phyloP scores from a whole-genome alignment of 768 basidiomycete species.

The Psilocybe azurescens region DNA sequence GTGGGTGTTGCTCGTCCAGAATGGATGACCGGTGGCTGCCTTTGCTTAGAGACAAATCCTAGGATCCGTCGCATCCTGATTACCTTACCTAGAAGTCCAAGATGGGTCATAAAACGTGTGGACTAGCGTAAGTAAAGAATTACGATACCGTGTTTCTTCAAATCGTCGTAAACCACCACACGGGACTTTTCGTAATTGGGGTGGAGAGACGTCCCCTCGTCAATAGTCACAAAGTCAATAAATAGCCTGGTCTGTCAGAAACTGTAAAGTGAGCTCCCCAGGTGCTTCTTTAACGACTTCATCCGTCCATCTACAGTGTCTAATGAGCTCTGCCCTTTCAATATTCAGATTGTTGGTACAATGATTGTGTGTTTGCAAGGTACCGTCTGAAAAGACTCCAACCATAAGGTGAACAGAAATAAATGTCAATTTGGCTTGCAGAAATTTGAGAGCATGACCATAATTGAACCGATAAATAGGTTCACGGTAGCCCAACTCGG shows the following conservation, averaged over 20 bases:
- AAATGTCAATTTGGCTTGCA: conserved; percentile 92
- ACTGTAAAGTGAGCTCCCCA: conserved; percentile 74
- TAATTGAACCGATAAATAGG: no score
- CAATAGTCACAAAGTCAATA: conserved; percentile 88
- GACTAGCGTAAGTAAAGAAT: not conserved
- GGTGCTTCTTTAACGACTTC: conserved; percentile 84
- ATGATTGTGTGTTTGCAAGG: conserved; percentile 53
- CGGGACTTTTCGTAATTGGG: conserved; percentile 68
- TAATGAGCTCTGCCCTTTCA: conserved; percentile 74
- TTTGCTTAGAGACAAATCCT: conserved; percentile 30
- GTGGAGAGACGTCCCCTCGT: conserved; percentile 84
- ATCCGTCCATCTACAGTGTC: conserved; percentile 92
- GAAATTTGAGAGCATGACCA: conserved; percentile 74
- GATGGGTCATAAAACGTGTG: conserved; percentile 8
- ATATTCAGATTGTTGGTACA: conserved; percentile 47
- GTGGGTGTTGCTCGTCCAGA: conserved; percentile 25
- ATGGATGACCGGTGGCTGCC: conserved; percentile 9
- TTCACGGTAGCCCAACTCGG: no score
- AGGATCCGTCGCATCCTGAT: conserved; percentile 56
- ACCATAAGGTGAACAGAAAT: conserved; percentile 79
- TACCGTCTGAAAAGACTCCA: conserved; percentile 78
- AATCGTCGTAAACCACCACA: conserved; percentile 76
- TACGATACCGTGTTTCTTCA: conserved; percentile 49
- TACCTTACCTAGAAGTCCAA: conserved; percentile 39
- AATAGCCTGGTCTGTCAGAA: conserved; percentile 68